Evolutionary conservation across 192 early-diverging fungal species (phyloP).

Genomic region (Coemansia sp.): DNA sequence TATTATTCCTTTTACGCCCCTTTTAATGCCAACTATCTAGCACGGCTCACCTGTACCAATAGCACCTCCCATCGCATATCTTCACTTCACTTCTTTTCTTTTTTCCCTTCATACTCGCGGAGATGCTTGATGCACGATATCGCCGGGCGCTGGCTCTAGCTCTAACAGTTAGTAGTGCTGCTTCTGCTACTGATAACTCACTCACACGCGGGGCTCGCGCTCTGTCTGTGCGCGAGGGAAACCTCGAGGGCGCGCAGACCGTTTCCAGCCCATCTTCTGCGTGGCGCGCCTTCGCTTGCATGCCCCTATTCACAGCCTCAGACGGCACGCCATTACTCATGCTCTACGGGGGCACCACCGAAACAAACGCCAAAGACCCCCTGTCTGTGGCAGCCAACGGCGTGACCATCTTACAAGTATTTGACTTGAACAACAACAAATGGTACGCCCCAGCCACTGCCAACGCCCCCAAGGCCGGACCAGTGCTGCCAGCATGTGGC

Average conservation of each 20-base stretch:
- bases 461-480: constrained; percentile 35
- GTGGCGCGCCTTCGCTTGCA: constrained; percentile 52
- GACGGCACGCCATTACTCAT: constrained; percentile 43
- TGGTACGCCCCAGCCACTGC: constrained; percentile 53
- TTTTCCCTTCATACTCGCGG: neutral
- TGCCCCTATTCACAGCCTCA: constrained; percentile 48
- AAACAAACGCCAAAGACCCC: constrained; percentile 22
- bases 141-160: neutral
- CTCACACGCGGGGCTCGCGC: neutral
- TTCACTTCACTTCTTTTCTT: neutral
- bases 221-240: constrained; percentile 28
- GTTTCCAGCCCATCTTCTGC: constrained; percentile 32
- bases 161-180: neutral
- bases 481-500: constrained; percentile 51
- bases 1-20: neutral
- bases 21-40: constrained; percentile 2
- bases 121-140: constrained; percentile 3
- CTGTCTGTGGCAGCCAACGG: constrained; percentile 31
- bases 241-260: constrained; percentile 32
- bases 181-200: neutral
- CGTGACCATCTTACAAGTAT: constrained; percentile 31
- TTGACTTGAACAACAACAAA: constrained; percentile 41
- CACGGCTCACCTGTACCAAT: neutral
- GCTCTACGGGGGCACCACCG: constrained; percentile 54
- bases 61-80: neutral